Conservation (phyloP, 2,329 filamentous ascomycete genomes). For the Zalaria obscura region DNA sequence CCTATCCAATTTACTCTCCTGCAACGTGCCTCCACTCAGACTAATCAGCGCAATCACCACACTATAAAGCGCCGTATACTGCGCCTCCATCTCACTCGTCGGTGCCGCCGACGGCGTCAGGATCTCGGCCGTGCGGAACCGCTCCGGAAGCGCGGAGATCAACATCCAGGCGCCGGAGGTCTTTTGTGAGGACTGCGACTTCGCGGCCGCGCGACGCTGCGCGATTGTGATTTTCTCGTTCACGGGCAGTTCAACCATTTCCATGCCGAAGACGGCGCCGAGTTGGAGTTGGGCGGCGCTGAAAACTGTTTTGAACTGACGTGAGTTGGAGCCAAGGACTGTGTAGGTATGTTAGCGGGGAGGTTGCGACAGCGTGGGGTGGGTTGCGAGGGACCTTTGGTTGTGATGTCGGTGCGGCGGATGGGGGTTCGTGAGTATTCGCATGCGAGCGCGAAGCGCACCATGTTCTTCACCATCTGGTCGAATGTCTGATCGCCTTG, state of each 20-base stretch:
- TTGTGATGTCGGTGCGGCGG: constrained; percentile 41
- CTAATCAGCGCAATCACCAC: constrained; percentile 65
- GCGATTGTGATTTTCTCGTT: constrained; percentile 69
- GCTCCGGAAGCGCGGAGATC: constrained; percentile 52
- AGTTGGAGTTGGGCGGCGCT: constrained; percentile 61
- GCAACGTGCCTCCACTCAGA: constrained; percentile 55
- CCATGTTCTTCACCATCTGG: constrained; percentile 45
- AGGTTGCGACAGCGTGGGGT: no score
- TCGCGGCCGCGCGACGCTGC: constrained; percentile 56
- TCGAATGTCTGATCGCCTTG: constrained; percentile 17
- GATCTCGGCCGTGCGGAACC: constrained; percentile 51
- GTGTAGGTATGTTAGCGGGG: background rate
- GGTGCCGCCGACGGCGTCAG: constrained; percentile 54
- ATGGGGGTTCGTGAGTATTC: constrained; percentile 46
- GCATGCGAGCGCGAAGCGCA: constrained; percentile 45
- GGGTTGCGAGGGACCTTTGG: constrained; percentile 26
- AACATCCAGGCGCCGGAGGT: constrained; percentile 50
- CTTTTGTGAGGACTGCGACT: constrained; percentile 24
- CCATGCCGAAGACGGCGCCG: constrained; percentile 71
- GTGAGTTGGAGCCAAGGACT: constrained; percentile 54
- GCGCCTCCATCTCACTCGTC: constrained; percentile 54
- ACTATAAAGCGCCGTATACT: constrained; percentile 70
- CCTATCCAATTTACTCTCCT: constrained; percentile 64
- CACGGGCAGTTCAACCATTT: constrained; percentile 68
- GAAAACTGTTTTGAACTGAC: constrained; percentile 67